Evolutionary conservation across 2,329 filamentous ascomycete species (phyloP), one percentile per base, ranked within the genome.

Genomic region (Talaromyces islandicus): DNA sequence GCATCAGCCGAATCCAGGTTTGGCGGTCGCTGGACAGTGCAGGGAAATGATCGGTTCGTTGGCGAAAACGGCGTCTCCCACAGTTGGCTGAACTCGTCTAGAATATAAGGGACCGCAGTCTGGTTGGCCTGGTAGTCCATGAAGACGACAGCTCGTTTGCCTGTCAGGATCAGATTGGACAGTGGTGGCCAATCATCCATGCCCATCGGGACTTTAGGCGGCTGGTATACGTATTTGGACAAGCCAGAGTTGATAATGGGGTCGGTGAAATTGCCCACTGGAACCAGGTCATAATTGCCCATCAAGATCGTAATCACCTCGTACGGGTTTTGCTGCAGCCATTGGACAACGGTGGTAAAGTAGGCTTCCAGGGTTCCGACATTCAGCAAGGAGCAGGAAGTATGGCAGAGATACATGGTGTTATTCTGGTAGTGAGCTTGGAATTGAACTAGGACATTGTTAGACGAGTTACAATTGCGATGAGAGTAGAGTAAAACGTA

Each of bases 21-120:
- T 0, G 90, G 90, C 0, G 92, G 92, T 0, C 92, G 87, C 70
- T 96, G 85, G 41, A 87, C 81, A 0, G 79, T 86, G 77, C 92
- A 97, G 0, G 92, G 91, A 71, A 96, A 96, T 0, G 73, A 72
- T 3, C 85, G 76, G 67, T 87, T 75, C 0, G 81, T 84, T 0
- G 85, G 91, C 57, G 91, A 90, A 71, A 96, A 97, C 0, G 90
- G 90, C 0, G 92, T 93, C 77, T 97, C 91, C 90, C 90, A 96
- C 77, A 95, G 83, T 70, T 96, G 89, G 6, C 84, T 84, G 77
- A 96, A 97, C 74, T 97, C 83, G 72, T 96, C 90, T 46, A 96
- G 80, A 48, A 96, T 83, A 85, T 91, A 97, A 0, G 92, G 91
- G 19, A 91, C 88, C 21, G 82, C 80, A 0, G 81, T 84, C 75